Base-by-base conservation (phyloP, 192 early-diverging fungal species). In the Coemansia erecta region DNA sequence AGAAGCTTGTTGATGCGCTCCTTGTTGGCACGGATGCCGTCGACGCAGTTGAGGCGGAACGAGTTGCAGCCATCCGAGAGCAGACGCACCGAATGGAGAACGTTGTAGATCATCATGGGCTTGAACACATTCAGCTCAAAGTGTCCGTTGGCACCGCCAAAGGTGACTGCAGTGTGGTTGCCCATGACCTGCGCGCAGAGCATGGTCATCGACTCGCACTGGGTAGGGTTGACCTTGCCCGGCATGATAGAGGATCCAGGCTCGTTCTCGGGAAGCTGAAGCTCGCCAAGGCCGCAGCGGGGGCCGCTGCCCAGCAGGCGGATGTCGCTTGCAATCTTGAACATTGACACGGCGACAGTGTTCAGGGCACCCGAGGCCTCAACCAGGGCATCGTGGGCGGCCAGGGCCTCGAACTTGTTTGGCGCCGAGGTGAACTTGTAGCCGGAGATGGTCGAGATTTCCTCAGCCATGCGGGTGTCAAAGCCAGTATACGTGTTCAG, bases 51-150 rank as follows among this genome's bases (percentile, higher is more conserved):
- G 54, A 91, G 84, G 46, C 89, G 93, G 87, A 99, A 98, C n/a
- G 95, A 97, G 22, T 66, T 66, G 66, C 86, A 82, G 42, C 91
- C 93, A 73, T 97, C 93, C 3, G 87, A 79, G 40, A 97, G 61
- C 55, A 99, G 82, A 54, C 91, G 89, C 53, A 94, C 83, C 39
- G 94, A 97, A 58, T 97, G 95, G 45, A 97, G 85, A 47, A 98
- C 85, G 79, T 98, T 99, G 81, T 91, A 90, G 80, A 99, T 97
- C 86, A 99, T 83, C 58, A 99, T 94, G 56, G 97, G 97, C 85
- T 99, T 99, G 87, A 95, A 99, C 42, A 99, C 97, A 74, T 99
- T 99, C 55, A 98, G 84, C 89, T 99, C 94, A 84, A 96, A 97
- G 82, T 98, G 95, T 28, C 97, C 95, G 74, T 97, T 94, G 42